These are phyloP conservation scores for Trichoderma sp. DNA, from an alignment of 2,329 filamentous ascomycete species.

Conservation along the genomic window DNA sequence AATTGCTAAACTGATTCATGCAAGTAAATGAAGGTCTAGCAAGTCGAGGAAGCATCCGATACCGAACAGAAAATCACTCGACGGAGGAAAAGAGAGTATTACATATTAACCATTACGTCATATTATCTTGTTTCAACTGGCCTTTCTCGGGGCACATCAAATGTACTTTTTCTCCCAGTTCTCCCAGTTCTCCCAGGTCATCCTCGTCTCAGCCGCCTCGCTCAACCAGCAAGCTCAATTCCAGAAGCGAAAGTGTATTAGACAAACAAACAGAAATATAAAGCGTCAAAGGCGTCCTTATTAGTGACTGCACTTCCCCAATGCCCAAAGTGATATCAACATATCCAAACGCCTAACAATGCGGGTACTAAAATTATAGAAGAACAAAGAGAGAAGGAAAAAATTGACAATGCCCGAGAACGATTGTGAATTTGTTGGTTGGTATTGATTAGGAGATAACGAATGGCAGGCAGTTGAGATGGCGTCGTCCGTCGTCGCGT, in stretches of 20 bases:
- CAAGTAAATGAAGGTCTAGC: background rate
- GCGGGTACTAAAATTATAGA: slow-evolving; percentile 13
- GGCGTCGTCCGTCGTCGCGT: slow-evolving; percentile 23
- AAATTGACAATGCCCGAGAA: background rate
- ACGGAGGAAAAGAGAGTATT: background rate
- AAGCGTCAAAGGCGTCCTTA: slow-evolving; percentile 26
- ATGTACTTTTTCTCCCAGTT: slow-evolving; percentile 3
- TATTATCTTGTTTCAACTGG: slow-evolving; percentile 7
- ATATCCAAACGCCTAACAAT: slow-evolving; percentile 23
- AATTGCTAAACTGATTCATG: background rate
- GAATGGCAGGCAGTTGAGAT: slow-evolving; percentile 12
- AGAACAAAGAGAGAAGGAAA: background rate
- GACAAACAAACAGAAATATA: slow-evolving; percentile 8
- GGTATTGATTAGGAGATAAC: background rate
- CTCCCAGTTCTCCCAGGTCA: background rate
- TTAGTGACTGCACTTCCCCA: slow-evolving; percentile 25
- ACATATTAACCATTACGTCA: slow-evolving; percentile 16
- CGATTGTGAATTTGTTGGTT: slow-evolving; percentile 2
- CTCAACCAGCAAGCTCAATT: slow-evolving; percentile 20
- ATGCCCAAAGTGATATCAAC: slow-evolving; percentile 22
- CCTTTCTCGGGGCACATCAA: slow-evolving; percentile 4
- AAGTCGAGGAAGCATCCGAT: background rate
- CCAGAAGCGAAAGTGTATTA: slow-evolving; percentile 20
- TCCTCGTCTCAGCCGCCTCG: background rate
- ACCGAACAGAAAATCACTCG: background rate